Base-by-base conservation (phyloP, 352 stramenopile species). In the Phytophthora megakarya region DNA sequence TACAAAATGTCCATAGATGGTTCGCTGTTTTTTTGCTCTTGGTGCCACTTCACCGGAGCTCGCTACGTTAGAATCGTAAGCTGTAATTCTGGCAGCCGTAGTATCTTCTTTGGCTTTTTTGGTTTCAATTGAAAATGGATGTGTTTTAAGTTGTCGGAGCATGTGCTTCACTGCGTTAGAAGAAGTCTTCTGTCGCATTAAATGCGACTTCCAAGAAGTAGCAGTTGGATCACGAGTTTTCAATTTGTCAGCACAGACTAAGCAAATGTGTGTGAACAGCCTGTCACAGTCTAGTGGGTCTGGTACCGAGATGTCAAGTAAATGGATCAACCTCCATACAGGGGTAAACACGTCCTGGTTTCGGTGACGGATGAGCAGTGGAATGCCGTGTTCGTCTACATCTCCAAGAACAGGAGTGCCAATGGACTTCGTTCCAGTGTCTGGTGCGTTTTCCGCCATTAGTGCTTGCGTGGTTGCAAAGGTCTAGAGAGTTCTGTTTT, bases 121-220 rank as follows among this genome's bases (percentile, higher is more conserved):
- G n/a, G 16, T 9, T 33, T 55, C 18, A 6, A 50, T 11, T 5
- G 35, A 21, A 25, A 46, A 38, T 13, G 48, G 22, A 22, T 38
- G 13, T 2, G 25, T 10, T 18, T 47, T 57, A 16, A 46, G 49
- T 7, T 12, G 15, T 19, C 15, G 3, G 8, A 53, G 0, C 49
- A 47, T 46, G 22, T 57, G 49, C 22, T 38, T 37, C 16, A 26
- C 23, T 3, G 49, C 35, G 22, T 57, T 46, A 12, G 22, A 37
- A 28, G 33, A 23, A 3, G 35, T 28, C 16, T 45, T 47, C 11
- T 45, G 35, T 5, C 49, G 16, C 49, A 57, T 57, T 15, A 57
- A 6, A 13, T 15, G 46, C 1, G 7, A n/a, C 35, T 25, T 45
- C 22, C 35, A 57, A 10, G 49, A 15, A 38, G 35, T 38, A 21